These are phyloP conservation scores for Clarireedia paspali DNA, from an alignment of 2,329 filamentous ascomycete species.

Conservation along the genomic window DNA sequence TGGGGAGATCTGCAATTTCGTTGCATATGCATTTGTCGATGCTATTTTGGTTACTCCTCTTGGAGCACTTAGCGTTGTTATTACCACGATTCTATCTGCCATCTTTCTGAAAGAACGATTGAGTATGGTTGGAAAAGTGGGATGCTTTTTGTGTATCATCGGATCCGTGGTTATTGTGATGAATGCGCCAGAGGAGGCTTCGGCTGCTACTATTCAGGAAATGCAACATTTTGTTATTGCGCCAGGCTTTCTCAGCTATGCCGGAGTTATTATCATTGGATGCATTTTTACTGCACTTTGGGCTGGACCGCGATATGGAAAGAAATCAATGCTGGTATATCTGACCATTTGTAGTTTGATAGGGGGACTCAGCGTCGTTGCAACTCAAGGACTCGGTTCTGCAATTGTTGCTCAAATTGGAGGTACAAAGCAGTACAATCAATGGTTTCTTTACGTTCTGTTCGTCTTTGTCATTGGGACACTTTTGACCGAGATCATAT, in stretches of 20 bases:
- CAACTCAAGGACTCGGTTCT: slow-evolving; percentile 85
- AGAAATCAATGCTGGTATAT: slow-evolving; percentile 97
- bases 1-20: slow-evolving; percentile 94
- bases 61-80: slow-evolving; percentile 84
- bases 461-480: slow-evolving; percentile 87
- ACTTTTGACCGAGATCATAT: slow-evolving; percentile 87
- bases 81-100: slow-evolving; percentile 82
- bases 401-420: slow-evolving; percentile 82
- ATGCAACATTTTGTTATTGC: slow-evolving; percentile 84
- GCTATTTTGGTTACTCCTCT: slow-evolving; percentile 91
- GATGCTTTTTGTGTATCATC: slow-evolving; percentile 90
- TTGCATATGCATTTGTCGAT: slow-evolving; percentile 94
- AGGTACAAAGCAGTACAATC: slow-evolving; percentile 83
- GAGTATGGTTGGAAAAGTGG: slow-evolving; percentile 92
- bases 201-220: slow-evolving; percentile 80
- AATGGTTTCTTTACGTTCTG: slow-evolving; percentile 94
- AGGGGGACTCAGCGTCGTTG: slow-evolving; percentile 88
- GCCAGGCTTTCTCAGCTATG: slow-evolving; percentile 79
- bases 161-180: slow-evolving; percentile 90
- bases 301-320: slow-evolving; percentile 81
- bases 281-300: slow-evolving; percentile 67
- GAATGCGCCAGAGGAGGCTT: slow-evolving; percentile 81
- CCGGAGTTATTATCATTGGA: slow-evolving; percentile 73
- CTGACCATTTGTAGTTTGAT: slow-evolving; percentile 93
- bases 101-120: slow-evolving; percentile 94